Base-by-base conservation (phyloP, 345 rosid genomes). In the Boechera divaricarpa region DNA sequence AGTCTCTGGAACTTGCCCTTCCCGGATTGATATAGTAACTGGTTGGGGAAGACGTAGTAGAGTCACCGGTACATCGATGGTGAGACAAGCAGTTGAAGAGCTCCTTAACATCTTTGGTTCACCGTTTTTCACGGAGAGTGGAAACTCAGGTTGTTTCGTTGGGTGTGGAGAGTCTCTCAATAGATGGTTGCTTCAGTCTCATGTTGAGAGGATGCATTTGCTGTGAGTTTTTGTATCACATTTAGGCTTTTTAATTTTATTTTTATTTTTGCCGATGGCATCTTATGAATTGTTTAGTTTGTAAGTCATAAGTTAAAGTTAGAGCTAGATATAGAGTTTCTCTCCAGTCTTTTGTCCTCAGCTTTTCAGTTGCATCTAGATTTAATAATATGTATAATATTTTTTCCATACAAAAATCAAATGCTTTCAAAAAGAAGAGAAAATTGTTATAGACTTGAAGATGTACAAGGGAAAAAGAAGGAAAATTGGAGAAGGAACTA, bases 1-100 rank as follows among this genome's bases (percentile, higher is more conserved):
- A 36, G 66, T 71, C 10, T 89, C 92, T 0, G 97, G 97, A 13
- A 49, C 87, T 58, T 72, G 85, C 49, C 98, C 98, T 7, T 75
- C 83, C 53, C 82, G 96, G 71, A 92, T 90, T 18, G 97, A 92
- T 82, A 92, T 94, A 80, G 92, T 94, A 52, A 94, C 98, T 39
- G 98, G 97, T 29, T 94, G 98, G 96, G 97, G 98, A 13, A 81
- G 97, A 55, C 89, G 92, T 16, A 94, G 98, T 83, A 84, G 90
- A 85, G 96, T 94, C 72, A 91, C 93, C 0, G 98, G 98, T 45
- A 63, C 94, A 52, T 94, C 98, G 36, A 77, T 94, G 51, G 97
- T 91, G 73, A 82, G 96, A 80, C 91, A 86, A 57, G 87, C 96
- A 21, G 91, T 90, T 48, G 91, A 86, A 70, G 94, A 91, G 55